Evolutionary conservation across 192 early-diverging fungal genomes (phyloP), one percentile per base, ranked within the genome.

Genomic region (Oehlia diaphana): DNA sequence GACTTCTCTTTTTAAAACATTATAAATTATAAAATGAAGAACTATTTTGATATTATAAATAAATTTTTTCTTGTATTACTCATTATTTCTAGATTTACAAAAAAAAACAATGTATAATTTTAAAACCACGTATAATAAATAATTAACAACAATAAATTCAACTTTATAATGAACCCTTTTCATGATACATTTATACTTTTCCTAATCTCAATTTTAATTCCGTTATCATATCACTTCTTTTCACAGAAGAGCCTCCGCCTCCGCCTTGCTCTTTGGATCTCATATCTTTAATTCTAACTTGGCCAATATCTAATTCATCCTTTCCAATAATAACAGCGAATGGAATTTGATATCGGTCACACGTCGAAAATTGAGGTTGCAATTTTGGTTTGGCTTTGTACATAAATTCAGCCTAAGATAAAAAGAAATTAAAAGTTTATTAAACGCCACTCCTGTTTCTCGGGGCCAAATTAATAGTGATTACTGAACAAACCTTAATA

Each of bases 221-320:
- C 2, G 83, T 63, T n/a, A 92, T 81, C 90, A 94, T 92, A 28
- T 92, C 87, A 9, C 81, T 37, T 31, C 91, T 88, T 66, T 86
- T 81, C 33, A 92, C 84, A 14, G 80, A 83, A 21, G 87, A 73
- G n/a, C 92, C 93, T 53, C 85, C 85, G 65, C 85, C 87, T 81
- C 88, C 88, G 7, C 87, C 79, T 63, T 87, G 82, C 72, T 89
- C 86, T 81, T 91, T 92, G 72, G 82, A 80, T 53, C 83, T 80
- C 94, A 95, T 95, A 69, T 92, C 92, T 88, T 98, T 96, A 74
- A 99, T 87, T 84, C 92, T 93, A 63, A 98, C 92, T n/a, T 92
- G 80, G 26, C 95, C 94, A 28, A 89, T 84, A 65, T 89, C 89
- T 33, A 98, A 66, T 84, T 98, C 96, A 79, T 92, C 89, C 31